Evolutionary conservation across 805 yeast genomes (phyloP), one percentile per base, ranked within the genome.

Genomic region (Ogataea methanolica): DNA sequence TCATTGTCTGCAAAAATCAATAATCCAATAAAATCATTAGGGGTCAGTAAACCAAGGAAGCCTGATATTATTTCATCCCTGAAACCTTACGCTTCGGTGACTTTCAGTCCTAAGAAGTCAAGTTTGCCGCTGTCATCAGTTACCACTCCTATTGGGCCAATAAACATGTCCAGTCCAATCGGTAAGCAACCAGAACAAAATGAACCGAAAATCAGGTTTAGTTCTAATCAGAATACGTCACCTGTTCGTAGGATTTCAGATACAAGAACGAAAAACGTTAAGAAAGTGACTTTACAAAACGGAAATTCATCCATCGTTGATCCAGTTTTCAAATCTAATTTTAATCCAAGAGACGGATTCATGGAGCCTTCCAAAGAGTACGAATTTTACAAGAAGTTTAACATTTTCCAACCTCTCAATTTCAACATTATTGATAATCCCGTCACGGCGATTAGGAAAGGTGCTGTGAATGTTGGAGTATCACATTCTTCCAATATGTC

Each of bases 321-420:
- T 33, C 50, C 49, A 5, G 33, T 62, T 0, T 65, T 51, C 47
- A 42, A 56, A 14, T 54, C 50, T 43, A 22, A 41, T 8, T 67
- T 68, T 47, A 46, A 47, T 11, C 49, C 54, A 0, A 48, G 51
- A 5, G 77, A 68, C 16, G 82, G 80, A 0, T 60, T 69, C n/a
- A 63, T 77, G 42, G 61, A 64, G 2, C 59, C 69, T 4, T 61
- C 62, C 7, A 68, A 76, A 43, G 64, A 64, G 44, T 53, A 61
- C 39, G 74, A 72, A 31, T 67, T 77, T 21, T 74, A 72, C 56
- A 64, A 74, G 33, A 63, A 53, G 21, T 58, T 67, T 39, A 57
- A 52, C 43, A 48, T 50, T 14, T 41, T 43, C 12, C 50, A 49
- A 12, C 69, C 72, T 45, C 33, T 52, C 26, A 61, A 60, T 40